A percentile compares a stretch with the other conserved stretches of the same genome.
These are phyloP conservation scores for Anthracocystis panici-leucophaei DNA, from an alignment of 1,284 basidiomycete species.

Conservation along the genomic window DNA sequence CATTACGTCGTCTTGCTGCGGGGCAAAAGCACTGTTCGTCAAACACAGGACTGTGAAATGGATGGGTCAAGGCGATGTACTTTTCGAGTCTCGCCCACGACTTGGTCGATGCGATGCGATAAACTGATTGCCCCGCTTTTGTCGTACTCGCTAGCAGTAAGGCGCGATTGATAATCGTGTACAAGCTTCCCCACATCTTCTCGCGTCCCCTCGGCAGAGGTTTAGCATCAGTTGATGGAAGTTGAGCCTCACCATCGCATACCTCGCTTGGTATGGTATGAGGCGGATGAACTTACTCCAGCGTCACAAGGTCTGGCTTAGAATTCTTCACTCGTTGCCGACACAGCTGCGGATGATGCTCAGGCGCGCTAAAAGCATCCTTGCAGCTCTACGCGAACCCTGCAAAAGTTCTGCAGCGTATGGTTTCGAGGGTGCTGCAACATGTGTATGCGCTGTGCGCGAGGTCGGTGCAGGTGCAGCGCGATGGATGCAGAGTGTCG, in stretches of 20 bases:
- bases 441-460: neutral
- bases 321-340: too few species aligned
- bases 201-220: neutral
- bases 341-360: too few species aligned
- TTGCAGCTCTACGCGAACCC: neutral
- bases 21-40: neutral
- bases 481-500: too few species aligned
- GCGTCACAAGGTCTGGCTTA: too few species aligned
- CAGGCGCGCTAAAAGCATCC: neutral
- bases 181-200: too few species aligned
- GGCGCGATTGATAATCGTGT: too few species aligned
- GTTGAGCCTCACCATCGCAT: too few species aligned
- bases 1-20: conserved; percentile 6
- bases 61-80: neutral
- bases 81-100: conserved; percentile 8
- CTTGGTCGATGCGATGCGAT: neutral
- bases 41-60: neutral
- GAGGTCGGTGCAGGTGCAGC: too few species aligned
- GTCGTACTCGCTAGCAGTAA: neutral
- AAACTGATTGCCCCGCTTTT: conserved; percentile 10
- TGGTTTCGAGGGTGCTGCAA: conserved; percentile 2
- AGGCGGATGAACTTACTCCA: too few species aligned
- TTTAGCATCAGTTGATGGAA: too few species aligned
- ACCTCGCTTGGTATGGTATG: too few species aligned
- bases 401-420: neutral